Percentiles rank a stretch among this genome's conserved stretches.
Conservation (phyloP, 352 stramenopile species). For the Pythium dissimile region DNA sequence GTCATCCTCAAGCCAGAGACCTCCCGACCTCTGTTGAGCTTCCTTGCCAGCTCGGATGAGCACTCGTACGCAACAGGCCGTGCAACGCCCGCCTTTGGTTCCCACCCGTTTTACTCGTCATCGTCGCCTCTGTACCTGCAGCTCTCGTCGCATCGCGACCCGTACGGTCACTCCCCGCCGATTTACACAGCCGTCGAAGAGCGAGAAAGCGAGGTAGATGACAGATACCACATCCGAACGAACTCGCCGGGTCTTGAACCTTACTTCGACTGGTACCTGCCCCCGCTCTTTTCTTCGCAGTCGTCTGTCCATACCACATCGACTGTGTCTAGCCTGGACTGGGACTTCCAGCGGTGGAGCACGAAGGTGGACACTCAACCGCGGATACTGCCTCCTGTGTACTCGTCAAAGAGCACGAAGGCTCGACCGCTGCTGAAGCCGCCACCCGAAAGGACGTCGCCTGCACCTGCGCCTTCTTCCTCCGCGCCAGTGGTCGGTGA, state of each 20-base stretch:
- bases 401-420: constrained; percentile 2
- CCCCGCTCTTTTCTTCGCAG: constrained; percentile 70
- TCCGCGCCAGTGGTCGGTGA: neutral
- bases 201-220: neutral
- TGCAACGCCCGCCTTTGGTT: constrained; percentile 35
- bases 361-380: constrained; percentile 13
- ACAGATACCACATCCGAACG: too few relatives aligned
- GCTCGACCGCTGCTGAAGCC: constrained; percentile 7
- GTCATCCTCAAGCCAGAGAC: constrained; percentile 4
- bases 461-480: neutral
- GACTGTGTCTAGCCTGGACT: constrained; percentile 58
- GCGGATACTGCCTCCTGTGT: neutral
- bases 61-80: constrained; percentile 31
- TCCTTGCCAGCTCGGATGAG: constrained; percentile 22
- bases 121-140: constrained; percentile 54
- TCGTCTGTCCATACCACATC: constrained; percentile 52
- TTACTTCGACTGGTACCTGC: constrained; percentile 76
- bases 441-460: neutral
- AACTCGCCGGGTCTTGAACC: constrained; percentile 24
- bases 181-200: neutral
- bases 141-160: constrained; percentile 25
- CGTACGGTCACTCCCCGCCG: constrained; percentile 11
- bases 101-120: constrained; percentile 43
- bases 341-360: constrained; percentile 70
- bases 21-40: constrained; percentile 15